Conservation (phyloP, 176 grass and related monocot genomes). For the Tillandsia leiboldiana region DNA sequence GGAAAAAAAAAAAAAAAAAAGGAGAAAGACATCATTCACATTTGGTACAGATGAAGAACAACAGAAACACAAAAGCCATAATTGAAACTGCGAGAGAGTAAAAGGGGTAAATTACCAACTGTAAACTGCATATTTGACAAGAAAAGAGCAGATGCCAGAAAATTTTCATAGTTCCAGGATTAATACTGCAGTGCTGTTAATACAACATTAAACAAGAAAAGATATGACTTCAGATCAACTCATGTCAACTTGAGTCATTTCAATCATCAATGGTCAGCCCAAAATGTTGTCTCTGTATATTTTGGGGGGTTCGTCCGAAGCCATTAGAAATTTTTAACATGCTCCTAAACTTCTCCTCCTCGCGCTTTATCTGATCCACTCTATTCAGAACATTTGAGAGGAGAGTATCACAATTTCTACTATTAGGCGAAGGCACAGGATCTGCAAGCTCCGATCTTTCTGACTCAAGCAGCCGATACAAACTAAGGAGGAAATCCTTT, state of each 20-base stretch:
- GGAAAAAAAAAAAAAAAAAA: too few relatives aligned
- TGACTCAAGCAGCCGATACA: conserved; percentile 47
- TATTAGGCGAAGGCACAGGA: conserved; percentile 35
- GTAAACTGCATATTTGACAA: too few relatives aligned
- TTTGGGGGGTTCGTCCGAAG: conserved; percentile 34
- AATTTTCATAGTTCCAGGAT: too few relatives aligned
- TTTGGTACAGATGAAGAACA: too few relatives aligned
- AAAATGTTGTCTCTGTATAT: conserved; percentile 35
- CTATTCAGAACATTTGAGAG: conserved; percentile 39
- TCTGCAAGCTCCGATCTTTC: conserved; percentile 44
- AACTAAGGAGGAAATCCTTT: conserved; percentile 63
- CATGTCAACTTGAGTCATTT: conserved; percentile 5
- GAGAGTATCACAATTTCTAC: conserved; percentile 32
- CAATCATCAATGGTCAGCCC: conserved; percentile 20
- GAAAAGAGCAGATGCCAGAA: too few relatives aligned
- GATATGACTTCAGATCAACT: conserved; percentile 14
- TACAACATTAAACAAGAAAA: conserved; percentile 22
- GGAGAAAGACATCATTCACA: too few relatives aligned
- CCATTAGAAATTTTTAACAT: conserved; percentile 58
- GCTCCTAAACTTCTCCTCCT: conserved; percentile 53
- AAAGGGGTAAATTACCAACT: too few relatives aligned
- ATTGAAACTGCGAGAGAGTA: too few relatives aligned
- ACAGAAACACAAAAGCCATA: too few relatives aligned
- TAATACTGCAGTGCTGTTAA: not conserved
- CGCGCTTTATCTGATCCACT: conserved; percentile 60